Conservation (phyloP, 805 yeast species). For the Starmerella tilneyi region DNA sequence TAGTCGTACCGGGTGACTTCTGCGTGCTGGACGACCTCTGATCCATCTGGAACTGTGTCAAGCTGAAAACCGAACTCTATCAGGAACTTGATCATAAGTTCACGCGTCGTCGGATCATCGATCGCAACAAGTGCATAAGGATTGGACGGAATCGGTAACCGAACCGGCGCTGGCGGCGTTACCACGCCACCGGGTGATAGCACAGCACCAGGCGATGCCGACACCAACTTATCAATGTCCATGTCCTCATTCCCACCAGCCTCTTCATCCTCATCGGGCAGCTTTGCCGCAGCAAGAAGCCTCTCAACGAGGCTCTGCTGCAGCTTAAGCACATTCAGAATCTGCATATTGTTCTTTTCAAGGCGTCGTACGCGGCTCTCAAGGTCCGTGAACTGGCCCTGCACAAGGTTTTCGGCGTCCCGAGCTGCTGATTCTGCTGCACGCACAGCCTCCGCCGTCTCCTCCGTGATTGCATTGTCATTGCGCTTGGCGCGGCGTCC, state of each 20-base stretch:
- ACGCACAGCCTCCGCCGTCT: constrained; percentile 23
- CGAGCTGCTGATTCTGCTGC: constrained; percentile 23
- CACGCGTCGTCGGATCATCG: constrained; percentile 53
- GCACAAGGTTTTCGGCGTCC: constrained; percentile 17
- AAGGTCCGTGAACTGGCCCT: constrained; percentile 14
- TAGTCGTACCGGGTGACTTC: constrained; percentile 49
- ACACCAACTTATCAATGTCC: neutral
- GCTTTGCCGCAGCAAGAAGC: constrained; percentile 7
- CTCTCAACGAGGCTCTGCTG: constrained; percentile 22
- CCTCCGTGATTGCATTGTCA: constrained; percentile 8
- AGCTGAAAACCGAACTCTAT: constrained; percentile 86
- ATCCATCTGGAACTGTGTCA: constrained; percentile 85
- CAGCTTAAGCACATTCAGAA: constrained; percentile 19
- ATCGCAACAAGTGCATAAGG: constrained; percentile 35
- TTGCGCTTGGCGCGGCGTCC: constrained; percentile 14
- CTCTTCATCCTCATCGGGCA: constrained; percentile 10
- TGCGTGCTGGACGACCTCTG: constrained; percentile 76
- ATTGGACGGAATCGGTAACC: constrained; percentile 31
- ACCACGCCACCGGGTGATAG: constrained; percentile 3
- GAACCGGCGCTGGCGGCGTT: neutral
- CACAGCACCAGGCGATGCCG: neutral
- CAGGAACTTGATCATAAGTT: constrained; percentile 69
- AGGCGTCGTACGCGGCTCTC: constrained; percentile 16
- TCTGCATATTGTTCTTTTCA: constrained; percentile 18
- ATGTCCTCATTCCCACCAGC: neutral